Conservation (phyloP, 2,329 filamentous ascomycete genomes). For the Botrytis sinoallii region DNA sequence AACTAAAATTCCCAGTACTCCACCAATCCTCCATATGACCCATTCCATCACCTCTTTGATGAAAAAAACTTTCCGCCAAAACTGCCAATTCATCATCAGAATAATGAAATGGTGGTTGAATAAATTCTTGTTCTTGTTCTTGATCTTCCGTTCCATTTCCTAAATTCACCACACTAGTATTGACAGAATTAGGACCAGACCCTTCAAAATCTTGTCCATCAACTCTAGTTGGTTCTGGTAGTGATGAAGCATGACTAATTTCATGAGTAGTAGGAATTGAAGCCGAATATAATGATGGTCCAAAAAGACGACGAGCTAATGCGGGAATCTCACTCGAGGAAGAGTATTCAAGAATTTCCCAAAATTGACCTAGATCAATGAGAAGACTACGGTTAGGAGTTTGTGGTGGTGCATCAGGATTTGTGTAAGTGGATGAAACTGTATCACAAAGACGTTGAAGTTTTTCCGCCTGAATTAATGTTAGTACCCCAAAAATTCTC, state of each 20-base stretch:
- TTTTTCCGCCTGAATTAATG: slow-evolving; percentile 40
- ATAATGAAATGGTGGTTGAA: slow-evolving; percentile 25
- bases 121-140: not conserved
- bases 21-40: slow-evolving; percentile 28
- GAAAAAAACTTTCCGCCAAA: slow-evolving; percentile 47
- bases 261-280: slow-evolving; percentile 36
- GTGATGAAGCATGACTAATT: slow-evolving; percentile 43
- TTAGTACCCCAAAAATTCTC: not conserved
- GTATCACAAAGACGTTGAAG: slow-evolving; percentile 44
- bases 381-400: slow-evolving; percentile 40
- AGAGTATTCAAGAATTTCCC: slow-evolving; percentile 48
- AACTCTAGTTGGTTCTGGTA: slow-evolving; percentile 45
- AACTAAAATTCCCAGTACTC: slow-evolving; percentile 9
- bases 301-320: slow-evolving; percentile 42
- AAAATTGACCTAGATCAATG: slow-evolving; percentile 47
- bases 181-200: slow-evolving; percentile 29
- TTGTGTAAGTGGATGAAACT: slow-evolving; percentile 44
- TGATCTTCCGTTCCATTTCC: slow-evolving; percentile 23
- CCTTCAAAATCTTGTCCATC: slow-evolving; percentile 29
- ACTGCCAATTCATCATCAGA: slow-evolving; percentile 46
- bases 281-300: slow-evolving; percentile 40
- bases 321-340: slow-evolving; percentile 41
- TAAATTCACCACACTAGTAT: slow-evolving; percentile 22
- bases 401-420: slow-evolving; percentile 28
- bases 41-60: slow-evolving; percentile 38